Percentiles rank a stretch among this genome's conserved stretches.
Conservation (phyloP, 345 rosid genomes). For the Dimocarpus longan region DNA sequence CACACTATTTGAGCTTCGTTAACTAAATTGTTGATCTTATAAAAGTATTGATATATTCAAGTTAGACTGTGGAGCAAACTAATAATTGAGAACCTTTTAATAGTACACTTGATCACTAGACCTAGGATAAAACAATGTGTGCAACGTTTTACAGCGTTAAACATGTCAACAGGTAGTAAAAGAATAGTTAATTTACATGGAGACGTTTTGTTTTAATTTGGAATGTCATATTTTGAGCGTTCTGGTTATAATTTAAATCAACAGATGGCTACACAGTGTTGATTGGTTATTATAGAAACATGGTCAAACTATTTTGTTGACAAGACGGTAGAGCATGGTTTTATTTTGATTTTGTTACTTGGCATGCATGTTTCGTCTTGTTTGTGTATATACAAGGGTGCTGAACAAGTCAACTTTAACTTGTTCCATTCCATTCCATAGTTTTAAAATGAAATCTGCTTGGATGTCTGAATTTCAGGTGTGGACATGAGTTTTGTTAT, state of each 20-base stretch:
- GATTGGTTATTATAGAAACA: neutral
- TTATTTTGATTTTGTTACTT: neutral
- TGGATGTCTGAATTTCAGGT: slow-evolving; percentile 46
- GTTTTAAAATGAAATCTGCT: slow-evolving; percentile 17
- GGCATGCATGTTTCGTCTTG: neutral
- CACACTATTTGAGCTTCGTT: neutral
- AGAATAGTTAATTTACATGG: neutral
- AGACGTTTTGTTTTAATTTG: neutral
- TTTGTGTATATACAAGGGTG: neutral
- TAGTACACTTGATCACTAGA: neutral
- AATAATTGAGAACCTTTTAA: neutral
- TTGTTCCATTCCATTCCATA: neutral
- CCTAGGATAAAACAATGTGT: neutral
- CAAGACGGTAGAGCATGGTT: neutral
- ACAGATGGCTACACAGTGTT: neutral
- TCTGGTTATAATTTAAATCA: neutral
- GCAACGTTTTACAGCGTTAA: neutral
- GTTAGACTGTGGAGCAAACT: neutral
- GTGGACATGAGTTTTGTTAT: slow-evolving; percentile 94
- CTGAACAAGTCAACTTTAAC: neutral
- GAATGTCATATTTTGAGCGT: neutral
- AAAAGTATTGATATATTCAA: neutral
- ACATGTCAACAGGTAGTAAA: neutral
- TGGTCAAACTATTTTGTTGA: neutral
- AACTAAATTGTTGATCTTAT: neutral